Evolutionary conservation across 768 basidiomycete species (phyloP).

Genomic region (Lepiota subincarnata): DNA sequence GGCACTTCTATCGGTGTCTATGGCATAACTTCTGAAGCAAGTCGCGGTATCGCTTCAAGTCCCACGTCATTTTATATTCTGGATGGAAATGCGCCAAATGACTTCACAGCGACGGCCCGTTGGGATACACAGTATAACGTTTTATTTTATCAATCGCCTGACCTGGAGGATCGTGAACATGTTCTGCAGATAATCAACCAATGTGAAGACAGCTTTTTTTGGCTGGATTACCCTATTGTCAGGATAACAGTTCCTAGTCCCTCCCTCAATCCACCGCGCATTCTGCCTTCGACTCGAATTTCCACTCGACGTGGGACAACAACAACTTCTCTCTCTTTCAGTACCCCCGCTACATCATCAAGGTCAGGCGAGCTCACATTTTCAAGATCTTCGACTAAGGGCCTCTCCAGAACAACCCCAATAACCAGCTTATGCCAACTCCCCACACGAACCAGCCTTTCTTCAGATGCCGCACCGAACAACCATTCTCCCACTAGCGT

Average conservation of each 20-base stretch:
- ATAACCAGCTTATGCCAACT: not conserved
- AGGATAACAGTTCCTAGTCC: too few species aligned
- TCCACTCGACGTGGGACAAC: too few species aligned
- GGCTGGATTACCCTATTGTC: conserved; percentile 1
- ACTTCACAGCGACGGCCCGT: not conserved
- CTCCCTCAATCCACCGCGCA: too few species aligned
- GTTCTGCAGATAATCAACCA: conserved; percentile 2
- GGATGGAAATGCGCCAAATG: not conserved
- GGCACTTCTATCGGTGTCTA: conserved; percentile 9
- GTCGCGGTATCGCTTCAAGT: not conserved
- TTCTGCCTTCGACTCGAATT: too few species aligned
- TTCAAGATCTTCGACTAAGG: too few species aligned
- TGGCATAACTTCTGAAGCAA: not conserved
- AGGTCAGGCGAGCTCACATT: too few species aligned
- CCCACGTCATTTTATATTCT: conserved; percentile 2
- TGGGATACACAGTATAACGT: not conserved
- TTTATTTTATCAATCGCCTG: not conserved
- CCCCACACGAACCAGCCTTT: not conserved
- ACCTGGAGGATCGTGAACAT: not conserved
- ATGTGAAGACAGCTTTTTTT: not conserved
- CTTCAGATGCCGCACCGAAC: not conserved
- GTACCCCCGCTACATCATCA: too few species aligned
- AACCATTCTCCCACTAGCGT: not conserved
- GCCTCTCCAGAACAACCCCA: too few species aligned
- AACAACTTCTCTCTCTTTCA: too few species aligned